Evolutionary conservation across 192 early-diverging fungal species (phyloP).

Genomic region (Helicostylum pulchrum): DNA sequence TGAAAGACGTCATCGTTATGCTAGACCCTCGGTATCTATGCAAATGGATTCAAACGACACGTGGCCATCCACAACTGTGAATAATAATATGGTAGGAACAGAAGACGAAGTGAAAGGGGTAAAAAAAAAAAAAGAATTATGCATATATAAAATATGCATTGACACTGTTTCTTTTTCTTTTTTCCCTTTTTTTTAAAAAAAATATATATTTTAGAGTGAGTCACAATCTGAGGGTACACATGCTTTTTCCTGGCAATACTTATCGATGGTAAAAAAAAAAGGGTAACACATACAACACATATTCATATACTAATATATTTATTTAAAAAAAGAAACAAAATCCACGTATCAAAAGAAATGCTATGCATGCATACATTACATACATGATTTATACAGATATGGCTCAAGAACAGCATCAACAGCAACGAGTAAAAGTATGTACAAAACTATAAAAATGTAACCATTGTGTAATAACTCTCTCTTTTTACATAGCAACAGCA

Average conservation of each 20-base stretch:
- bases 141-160: neutral
- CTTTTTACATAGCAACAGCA: slow-evolving; percentile 7
- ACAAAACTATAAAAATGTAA: neutral
- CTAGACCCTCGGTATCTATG: slow-evolving; percentile 3
- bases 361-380: slow-evolving; percentile 48
- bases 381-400: slow-evolving; percentile 48
- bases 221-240: slow-evolving; percentile 9
- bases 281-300: too few relatives aligned
- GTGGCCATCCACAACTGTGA: neutral
- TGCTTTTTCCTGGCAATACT: slow-evolving; percentile 24
- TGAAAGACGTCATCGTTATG: slow-evolving; percentile 4
- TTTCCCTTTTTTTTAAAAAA: slow-evolving; percentile 2
- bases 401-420: slow-evolving; percentile 11
- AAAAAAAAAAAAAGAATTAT: neutral
- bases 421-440: neutral
- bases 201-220: slow-evolving; percentile 6
- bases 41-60: slow-evolving; percentile 3
- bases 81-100: neutral
- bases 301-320: neutral
- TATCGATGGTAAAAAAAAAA: slow-evolving; percentile 17
- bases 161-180: neutral
- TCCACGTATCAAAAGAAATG: slow-evolving; percentile 47
- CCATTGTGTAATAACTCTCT: neutral
- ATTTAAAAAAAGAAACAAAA: slow-evolving; percentile 34
- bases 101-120: slow-evolving; percentile 9